phyloP scores from a whole-genome alignment of 148 eudicot genomes.

The Silene latifolia region DNA sequence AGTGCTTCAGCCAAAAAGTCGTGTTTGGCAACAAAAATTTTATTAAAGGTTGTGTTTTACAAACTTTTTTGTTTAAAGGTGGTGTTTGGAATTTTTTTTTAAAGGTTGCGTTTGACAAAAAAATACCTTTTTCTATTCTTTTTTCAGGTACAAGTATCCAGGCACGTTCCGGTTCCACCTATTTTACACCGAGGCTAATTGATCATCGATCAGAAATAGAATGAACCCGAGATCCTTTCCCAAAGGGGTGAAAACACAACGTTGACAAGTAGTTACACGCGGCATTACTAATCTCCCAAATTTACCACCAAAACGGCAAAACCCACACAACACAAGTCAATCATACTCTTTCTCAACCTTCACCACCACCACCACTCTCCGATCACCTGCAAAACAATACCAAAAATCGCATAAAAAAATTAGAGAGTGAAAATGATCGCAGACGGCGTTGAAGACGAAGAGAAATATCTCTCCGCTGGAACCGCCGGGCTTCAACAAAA shows the following conservation, averaged over 20 bases:
- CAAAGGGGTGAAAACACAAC: not conserved
- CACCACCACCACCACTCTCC: not conserved
- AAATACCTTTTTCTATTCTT: too few relatives aligned
- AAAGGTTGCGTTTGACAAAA: too few relatives aligned
- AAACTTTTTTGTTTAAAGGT: too few relatives aligned
- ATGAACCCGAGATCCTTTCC: not conserved
- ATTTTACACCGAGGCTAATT: too few relatives aligned
- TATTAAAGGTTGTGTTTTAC: too few relatives aligned
- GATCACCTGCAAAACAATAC: not conserved
- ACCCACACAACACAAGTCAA: slow-evolving; percentile 6
- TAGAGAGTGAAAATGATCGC: slow-evolving; percentile 44
- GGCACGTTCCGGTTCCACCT: too few relatives aligned
- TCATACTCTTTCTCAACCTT: not conserved
- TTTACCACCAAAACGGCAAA: not conserved
- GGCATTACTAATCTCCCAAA: not conserved
- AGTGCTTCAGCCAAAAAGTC: too few relatives aligned
- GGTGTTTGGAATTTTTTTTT: too few relatives aligned
- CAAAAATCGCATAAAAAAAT: too few relatives aligned
- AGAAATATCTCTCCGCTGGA: slow-evolving; percentile 79
- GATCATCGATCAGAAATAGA: too few relatives aligned
- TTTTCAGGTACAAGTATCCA: too few relatives aligned
- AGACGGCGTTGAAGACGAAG: slow-evolving; percentile 84
- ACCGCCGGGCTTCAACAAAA: slow-evolving; percentile 93
- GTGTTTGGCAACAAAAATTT: too few relatives aligned
- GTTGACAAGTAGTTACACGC: not conserved